Conservation (phyloP, 78 protist genomes). For the Guillardia theta region DNA sequence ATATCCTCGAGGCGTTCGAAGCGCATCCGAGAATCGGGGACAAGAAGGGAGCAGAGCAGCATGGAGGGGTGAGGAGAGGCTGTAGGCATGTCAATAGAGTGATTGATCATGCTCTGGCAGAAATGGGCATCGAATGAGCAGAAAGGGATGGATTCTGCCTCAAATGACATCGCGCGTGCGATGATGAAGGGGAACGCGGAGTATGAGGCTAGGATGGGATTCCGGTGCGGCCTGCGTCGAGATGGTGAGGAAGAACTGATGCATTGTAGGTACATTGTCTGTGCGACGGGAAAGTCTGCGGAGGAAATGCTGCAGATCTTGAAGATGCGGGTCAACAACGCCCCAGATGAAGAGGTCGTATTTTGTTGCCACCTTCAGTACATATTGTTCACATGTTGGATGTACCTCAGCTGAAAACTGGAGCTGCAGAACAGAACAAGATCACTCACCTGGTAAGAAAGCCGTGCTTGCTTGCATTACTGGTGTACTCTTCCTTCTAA, state of each 20-base stretch:
- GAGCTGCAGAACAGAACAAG: conserved; percentile 12
- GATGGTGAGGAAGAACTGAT: too few relatives aligned
- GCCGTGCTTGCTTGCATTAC: too few relatives aligned
- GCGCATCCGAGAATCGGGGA: conserved; percentile 1
- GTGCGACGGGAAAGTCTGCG: conserved; percentile 25
- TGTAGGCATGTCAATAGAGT: neutral
- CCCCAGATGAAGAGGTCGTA: neutral
- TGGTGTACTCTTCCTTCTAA: too few relatives aligned
- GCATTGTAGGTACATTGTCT: neutral
- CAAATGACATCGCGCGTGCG: neutral
- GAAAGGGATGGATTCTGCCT: neutral
- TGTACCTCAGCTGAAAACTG: neutral
- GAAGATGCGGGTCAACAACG: neutral
- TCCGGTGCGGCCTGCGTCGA: neutral
- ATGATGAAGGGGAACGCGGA: neutral
- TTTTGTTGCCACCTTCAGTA: neutral
- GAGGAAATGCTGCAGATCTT: conserved; percentile 34
- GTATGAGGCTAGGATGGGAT: neutral
- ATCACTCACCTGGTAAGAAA: conserved; percentile 30
- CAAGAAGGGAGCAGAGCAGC: neutral
- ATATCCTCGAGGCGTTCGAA: neutral
- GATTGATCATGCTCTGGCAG: neutral
- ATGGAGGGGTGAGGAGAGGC: neutral
- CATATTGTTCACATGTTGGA: neutral
- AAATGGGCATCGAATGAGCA: conserved; percentile 26